Base-by-base conservation (phyloP, 768 basidiomycete genomes). In the Phlegmacium glaucopus region DNA sequence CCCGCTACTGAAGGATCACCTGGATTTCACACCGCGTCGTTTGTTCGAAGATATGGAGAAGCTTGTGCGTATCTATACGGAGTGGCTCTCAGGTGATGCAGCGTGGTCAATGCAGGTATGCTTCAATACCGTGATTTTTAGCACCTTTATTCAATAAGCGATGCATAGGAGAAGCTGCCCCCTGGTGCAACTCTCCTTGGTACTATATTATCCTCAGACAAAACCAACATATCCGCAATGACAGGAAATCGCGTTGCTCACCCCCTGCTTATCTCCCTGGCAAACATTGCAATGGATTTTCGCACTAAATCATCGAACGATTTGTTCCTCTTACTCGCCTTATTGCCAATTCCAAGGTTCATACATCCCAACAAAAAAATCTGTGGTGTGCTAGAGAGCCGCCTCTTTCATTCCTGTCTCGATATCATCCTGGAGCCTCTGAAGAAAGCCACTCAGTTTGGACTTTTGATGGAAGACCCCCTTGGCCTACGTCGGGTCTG, bases 331-430 rank as follows among this genome's bases (percentile, higher is more conserved):
- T 48, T 68, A 1, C 50, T 54, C 5, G 65, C 62, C 1, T 55
- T 67, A 4, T 54, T 69, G 1, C 69, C 68, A 2, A 60, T 69
- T 7, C 58, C 65, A 0, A 62, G 58, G 11, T 69, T 69, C 35
- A 42, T 60, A 32, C n/a, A n/a, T n/a, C 51, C 60, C 35, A 44
- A 56, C 0, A 56, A 44, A 9, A 48, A 63, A 8, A 29, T 65
- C 6, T 59, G 56, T 9, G 54, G 61, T 7, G 42, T 71, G 0
- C 42, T 72, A n/a, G 57, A 53, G n/a, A 47, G 45, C 18, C 42
- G 58, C 3, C 47, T 71, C 0, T 60, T 58, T 25, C 68, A 71
- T 39, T 41, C 51, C 6, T 56, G 55, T 26, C 44, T 71, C 0
- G 66, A 69, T 18, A 52, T 66, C 3, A 48, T 71, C 13, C 54